Conservation (phyloP, 139 green algal species). For the Chlamydomonas sp. region DNA sequence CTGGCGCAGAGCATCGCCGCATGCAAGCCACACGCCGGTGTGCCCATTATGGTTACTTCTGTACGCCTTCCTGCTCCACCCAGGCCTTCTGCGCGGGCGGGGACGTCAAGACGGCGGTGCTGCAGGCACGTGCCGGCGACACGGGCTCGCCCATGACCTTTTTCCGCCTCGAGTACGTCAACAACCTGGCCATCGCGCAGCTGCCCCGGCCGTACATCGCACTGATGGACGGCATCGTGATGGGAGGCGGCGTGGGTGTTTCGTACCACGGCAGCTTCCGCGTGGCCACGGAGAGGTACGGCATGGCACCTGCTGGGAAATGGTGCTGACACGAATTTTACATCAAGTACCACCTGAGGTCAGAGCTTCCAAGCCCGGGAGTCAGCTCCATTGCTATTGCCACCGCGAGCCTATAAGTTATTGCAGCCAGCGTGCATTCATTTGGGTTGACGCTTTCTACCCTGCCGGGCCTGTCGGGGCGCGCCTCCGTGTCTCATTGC, state of each 20-base stretch:
- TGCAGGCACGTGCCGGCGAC: constrained; percentile 39
- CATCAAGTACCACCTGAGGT: too few species aligned
- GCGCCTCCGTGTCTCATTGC: too few species aligned
- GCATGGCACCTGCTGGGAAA: neutral
- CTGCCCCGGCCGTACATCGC: constrained; percentile 80
- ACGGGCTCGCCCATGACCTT: constrained; percentile 42
- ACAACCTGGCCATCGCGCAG: constrained; percentile 59
- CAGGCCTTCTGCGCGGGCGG: constrained; percentile 90
- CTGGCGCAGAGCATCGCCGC: too few species aligned
- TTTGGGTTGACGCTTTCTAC: too few species aligned
- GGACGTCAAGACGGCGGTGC: constrained; percentile 81
- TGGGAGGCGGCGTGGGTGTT: constrained; percentile 93
- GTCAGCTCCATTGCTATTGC: too few species aligned
- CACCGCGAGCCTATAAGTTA: too few species aligned
- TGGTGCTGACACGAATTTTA: too few species aligned
- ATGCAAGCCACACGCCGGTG: neutral
- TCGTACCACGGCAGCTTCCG: constrained; percentile 88
- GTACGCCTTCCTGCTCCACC: neutral
- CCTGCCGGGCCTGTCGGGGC: too few species aligned
- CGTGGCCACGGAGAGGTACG: constrained; percentile 89
- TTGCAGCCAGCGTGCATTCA: too few species aligned
- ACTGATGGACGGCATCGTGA: constrained; percentile 92
- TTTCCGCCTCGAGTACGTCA: constrained; percentile 68
- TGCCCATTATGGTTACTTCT: neutral
- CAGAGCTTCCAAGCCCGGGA: too few species aligned